Evolutionary conservation across 176 grass and related monocot genomes (phyloP).

Genomic region (Hsuehochloa calcarea): DNA sequence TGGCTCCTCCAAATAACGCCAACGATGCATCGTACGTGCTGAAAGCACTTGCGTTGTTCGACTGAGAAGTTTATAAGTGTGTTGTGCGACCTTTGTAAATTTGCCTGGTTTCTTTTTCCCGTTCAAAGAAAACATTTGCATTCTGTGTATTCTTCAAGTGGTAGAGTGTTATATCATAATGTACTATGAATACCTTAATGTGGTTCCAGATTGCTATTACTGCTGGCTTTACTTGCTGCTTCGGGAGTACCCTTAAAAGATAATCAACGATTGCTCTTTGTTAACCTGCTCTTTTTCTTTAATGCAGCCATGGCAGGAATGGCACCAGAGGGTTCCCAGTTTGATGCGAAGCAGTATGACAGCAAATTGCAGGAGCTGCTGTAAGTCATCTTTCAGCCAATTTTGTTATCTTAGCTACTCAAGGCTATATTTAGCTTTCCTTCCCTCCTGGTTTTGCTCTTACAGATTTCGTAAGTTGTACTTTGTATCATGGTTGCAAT

Average conservation of each 20-base stretch:
- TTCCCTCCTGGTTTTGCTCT: background rate
- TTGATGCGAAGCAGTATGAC: conserved; percentile 55
- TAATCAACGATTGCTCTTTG: background rate
- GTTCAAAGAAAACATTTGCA: background rate
- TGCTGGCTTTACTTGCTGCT: background rate
- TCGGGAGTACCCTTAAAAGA: background rate
- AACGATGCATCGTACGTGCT: background rate
- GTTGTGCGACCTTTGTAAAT: background rate
- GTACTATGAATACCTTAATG: background rate
- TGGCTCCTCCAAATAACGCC: background rate
- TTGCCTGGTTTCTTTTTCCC: background rate
- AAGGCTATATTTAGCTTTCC: background rate
- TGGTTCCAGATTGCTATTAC: background rate
- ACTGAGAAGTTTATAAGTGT: background rate
- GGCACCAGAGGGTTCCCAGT: conserved; percentile 51
- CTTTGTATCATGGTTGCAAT: background rate
- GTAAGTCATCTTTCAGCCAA: conserved; percentile 32
- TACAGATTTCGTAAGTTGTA: background rate
- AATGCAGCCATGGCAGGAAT: conserved; percentile 53
- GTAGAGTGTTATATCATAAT: background rate
- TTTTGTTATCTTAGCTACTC: background rate
- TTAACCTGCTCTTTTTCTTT: background rate
- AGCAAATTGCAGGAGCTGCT: conserved; percentile 47
- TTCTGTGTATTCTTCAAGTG: background rate
- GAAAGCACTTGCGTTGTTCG: background rate